Conservation (phyloP, 73 alveolate species). For the Effrenium voratum region DNA sequence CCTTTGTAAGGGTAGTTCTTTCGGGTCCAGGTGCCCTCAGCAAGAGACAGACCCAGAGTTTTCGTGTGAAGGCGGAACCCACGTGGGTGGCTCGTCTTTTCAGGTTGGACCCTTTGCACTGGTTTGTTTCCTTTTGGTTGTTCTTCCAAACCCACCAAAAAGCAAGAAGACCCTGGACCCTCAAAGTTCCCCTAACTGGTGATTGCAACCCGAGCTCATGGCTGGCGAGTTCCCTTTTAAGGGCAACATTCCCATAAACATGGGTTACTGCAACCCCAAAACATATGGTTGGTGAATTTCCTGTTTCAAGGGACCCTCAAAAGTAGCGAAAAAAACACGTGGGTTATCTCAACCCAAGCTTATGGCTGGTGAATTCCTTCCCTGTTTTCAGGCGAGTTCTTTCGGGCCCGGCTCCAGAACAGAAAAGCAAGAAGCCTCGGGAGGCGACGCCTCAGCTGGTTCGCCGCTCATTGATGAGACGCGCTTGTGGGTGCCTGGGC, state of each 20-base stretch:
- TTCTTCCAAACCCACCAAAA: too few relatives aligned
- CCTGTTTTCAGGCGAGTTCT: neutral
- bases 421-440: neutral
- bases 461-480: constrained; percentile 45
- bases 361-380: neutral
- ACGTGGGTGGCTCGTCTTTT: too few relatives aligned
- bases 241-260: too few relatives aligned
- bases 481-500: constrained; percentile 41
- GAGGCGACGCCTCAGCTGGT: constrained; percentile 84
- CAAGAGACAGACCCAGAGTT: too few relatives aligned
- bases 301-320: neutral
- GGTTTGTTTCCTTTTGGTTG: too few relatives aligned
- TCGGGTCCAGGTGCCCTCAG: too few relatives aligned
- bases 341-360: neutral
- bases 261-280: neutral
- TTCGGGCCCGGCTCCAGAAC: neutral
- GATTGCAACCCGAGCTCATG: too few relatives aligned
- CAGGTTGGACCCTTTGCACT: too few relatives aligned
- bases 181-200: neutral
- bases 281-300: neutral
- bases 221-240: too few relatives aligned
- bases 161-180: too few relatives aligned
- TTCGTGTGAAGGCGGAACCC: too few relatives aligned
- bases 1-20: too few relatives aligned
- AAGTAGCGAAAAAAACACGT: neutral